phyloP scores from a whole-genome alignment of 202 grass and related monocot genomes.

The Brachypodium distachyon region DNA sequence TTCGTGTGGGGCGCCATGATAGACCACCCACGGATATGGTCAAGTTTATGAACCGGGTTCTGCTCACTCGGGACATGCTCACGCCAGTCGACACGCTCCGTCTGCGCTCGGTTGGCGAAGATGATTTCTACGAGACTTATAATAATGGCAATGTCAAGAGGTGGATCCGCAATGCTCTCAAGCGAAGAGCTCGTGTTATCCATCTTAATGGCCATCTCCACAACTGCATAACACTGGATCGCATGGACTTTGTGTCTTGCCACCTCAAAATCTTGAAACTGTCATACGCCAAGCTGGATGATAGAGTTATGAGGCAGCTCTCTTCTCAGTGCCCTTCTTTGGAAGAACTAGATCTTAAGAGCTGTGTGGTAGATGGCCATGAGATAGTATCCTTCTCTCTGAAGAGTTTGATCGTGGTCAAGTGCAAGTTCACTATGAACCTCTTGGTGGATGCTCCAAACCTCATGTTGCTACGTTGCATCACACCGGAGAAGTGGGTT shows the following conservation, averaged over 20 bases:
- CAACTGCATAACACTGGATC: not conserved
- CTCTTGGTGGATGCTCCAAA: constrained; percentile 19
- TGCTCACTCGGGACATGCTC: not conserved
- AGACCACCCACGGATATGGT: not conserved
- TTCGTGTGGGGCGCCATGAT: not conserved
- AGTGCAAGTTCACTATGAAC: not conserved
- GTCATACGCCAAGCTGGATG: not conserved
- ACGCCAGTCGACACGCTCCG: not conserved
- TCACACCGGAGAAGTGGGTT: constrained; percentile 8
- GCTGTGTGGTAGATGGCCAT: not conserved
- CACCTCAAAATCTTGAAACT: constrained; percentile 20
- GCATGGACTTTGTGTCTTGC: not conserved
- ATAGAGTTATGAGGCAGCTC: not conserved
- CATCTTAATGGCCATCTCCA: constrained; percentile 1
- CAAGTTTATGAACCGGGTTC: constrained; percentile 24
- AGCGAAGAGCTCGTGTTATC: constrained; percentile 2
- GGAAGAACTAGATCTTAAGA: constrained; percentile 24
- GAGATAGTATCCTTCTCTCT: constrained; percentile 6
- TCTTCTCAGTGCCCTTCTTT: constrained; percentile 21
- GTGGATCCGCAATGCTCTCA: constrained; percentile 16
- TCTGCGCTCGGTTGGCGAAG: not conserved
- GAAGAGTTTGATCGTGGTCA: constrained; percentile 19
- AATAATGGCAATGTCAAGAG: not conserved
- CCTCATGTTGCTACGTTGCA: constrained; percentile 8
- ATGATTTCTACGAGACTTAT: not conserved